Percentiles rank a stretch among this genome's conserved stretches.
Evolutionary conservation across 2,329 filamentous ascomycete species (phyloP).

Genomic region (Daldinia eschscholtzii): DNA sequence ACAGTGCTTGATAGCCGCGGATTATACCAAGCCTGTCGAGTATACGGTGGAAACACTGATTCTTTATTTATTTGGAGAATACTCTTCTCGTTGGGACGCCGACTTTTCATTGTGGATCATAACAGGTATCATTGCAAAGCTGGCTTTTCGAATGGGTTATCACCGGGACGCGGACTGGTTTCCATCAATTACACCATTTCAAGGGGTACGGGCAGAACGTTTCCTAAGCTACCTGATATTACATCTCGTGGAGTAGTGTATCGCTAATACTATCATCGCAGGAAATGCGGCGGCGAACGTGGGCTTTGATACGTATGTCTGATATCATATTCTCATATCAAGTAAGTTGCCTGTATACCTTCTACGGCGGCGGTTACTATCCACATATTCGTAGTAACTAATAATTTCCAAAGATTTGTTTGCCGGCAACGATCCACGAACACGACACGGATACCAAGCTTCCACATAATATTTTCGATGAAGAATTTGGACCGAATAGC

Average conservation of each 20-base stretch:
- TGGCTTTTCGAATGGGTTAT: constrained; percentile 78
- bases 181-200: constrained; percentile 76
- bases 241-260: background rate
- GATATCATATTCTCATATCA: constrained; percentile 85
- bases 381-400: constrained; percentile 17
- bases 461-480: constrained; percentile 83
- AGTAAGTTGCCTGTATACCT: constrained; percentile 61
- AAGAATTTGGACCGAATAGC: constrained; percentile 79
- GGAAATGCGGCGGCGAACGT: constrained; percentile 78
- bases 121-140: constrained; percentile 66
- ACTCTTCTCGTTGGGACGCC: constrained; percentile 78
- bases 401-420: constrained; percentile 58
- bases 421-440: constrained; percentile 77
- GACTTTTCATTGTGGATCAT: constrained; percentile 76
- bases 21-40: constrained; percentile 80
- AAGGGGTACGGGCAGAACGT: constrained; percentile 66
- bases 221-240: background rate
- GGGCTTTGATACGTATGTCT: constrained; percentile 78
- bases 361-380: too few species aligned
- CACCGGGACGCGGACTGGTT: constrained; percentile 84
- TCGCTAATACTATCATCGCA: constrained; percentile 47
- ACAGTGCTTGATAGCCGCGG: constrained; percentile 80
- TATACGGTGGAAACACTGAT: constrained; percentile 84
- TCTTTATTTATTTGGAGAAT: constrained; percentile 81
- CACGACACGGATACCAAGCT: constrained; percentile 81